Evolutionary conservation across 1,284 basidiomycete species (phyloP), one percentile per base, ranked within the genome.

Genomic region (Taiwanofungus camphoratus): DNA sequence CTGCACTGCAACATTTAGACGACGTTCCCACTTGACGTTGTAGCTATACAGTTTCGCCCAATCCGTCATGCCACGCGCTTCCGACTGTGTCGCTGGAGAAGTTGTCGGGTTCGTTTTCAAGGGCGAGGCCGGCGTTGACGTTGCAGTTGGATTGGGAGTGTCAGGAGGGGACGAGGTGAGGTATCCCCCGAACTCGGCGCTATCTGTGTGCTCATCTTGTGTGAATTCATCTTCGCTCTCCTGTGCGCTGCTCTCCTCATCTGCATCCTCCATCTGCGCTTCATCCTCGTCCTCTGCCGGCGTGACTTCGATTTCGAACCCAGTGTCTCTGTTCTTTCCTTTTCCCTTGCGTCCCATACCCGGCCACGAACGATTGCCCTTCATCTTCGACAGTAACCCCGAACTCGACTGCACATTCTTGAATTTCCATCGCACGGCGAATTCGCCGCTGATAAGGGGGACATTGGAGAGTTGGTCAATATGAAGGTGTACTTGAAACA

Each of bases 391-490:
- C 13, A 70, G 57, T 35, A 68, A 52, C 24, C 60, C 59, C 8
- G 69, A 63, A 2, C 70, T 61, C 12, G 66, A 62, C 29, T 76
- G 71, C 12, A 78, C 77, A 51, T 79, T 71, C 65, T 81, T 84
- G 64, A 90, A 76, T 59, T 79, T 82, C 87, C 87, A 91, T 37
- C 75, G 71, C 29, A 84, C 74, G 12, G 71, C 77, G 56, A 91
- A 91, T 54, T 87, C 74, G 49, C 88, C 88, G 30, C 67, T 65
- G 37, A 90, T 77, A 48, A 89, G 75, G 0, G 88, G 87, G 0
- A 92, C 80, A 55, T 80, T 85, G 32, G 76, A 71, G 22, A 91
- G 73, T 53, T 89, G 78, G 60, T 89, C 85, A 33, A 91, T 73
- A 24, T 70, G 69, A 36, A 91, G 59, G 13, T 70, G 66, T 21